These are phyloP conservation scores for Allium sativum DNA, from an alignment of 106 monocot species.

Conservation along the genomic window DNA sequence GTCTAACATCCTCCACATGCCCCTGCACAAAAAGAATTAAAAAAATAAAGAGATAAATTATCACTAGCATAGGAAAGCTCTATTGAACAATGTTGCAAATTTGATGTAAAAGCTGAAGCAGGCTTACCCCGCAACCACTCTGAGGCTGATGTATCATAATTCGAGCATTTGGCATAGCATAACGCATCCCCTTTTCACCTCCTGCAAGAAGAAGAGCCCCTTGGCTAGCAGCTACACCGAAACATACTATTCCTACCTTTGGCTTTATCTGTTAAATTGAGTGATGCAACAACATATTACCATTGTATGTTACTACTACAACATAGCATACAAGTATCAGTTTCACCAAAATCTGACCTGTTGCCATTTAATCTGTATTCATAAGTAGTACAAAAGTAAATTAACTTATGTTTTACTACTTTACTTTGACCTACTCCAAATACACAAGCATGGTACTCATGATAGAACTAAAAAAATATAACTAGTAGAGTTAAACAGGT, in stretches of 20 bases:
- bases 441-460: no score
- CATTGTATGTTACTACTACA: no score
- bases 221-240: slow-evolving; percentile 88
- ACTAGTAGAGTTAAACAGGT: background rate
- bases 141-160: slow-evolving; percentile 96
- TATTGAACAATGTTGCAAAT: no score
- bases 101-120: background rate
- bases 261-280: slow-evolving; percentile 65
- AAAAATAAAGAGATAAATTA: background rate
- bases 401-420: no score
- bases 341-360: no score
- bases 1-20: slow-evolving; percentile 80
- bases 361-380: no score
- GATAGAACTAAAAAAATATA: no score
- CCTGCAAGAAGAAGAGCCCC: slow-evolving; percentile 93
- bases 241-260: slow-evolving; percentile 84
- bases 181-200: slow-evolving; percentile 94
- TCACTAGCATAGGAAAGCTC: background rate
- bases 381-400: no score
- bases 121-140: slow-evolving; percentile 73
- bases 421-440: no score
- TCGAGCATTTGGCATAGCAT: slow-evolving; percentile 91
- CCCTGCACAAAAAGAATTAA: slow-evolving; percentile 30
- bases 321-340: no score
- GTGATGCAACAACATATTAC: background rate